Evolutionary conservation across 495 filamentous ascomycete species (phyloP).

Genomic region (Penicillium daleae): DNA sequence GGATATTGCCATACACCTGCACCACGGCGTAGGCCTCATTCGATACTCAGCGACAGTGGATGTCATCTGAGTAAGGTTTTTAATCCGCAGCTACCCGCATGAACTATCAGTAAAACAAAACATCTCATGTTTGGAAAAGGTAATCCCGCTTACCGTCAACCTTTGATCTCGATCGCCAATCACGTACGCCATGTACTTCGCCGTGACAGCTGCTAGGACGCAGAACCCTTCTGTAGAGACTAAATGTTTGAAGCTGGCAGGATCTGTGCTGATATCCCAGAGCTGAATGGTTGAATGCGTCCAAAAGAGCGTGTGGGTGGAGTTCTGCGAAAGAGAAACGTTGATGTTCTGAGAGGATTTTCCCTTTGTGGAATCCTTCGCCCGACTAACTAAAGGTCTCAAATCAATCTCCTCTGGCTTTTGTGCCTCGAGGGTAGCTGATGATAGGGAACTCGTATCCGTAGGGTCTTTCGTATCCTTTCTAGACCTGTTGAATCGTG

Average conservation of each 20-base stretch:
- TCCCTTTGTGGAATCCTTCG: not conserved
- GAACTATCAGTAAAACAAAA: not conserved
- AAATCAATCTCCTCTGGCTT: not conserved
- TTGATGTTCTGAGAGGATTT: not conserved
- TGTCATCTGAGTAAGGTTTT: not conserved
- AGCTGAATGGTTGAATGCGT: not conserved
- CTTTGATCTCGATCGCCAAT: not conserved
- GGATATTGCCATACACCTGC: not conserved
- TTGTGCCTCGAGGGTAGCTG: not conserved
- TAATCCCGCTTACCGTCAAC: not conserved
- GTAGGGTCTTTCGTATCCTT: not conserved
- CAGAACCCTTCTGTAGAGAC: not conserved
- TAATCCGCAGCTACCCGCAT: not conserved
- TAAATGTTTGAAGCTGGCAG: not conserved
- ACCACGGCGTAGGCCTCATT: not conserved
- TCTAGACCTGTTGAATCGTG: not conserved
- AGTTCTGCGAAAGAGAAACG: not conserved
- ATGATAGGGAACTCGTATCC: not conserved
- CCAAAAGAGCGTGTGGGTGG: not conserved
- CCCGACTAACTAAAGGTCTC: not conserved
- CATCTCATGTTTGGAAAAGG: not conserved
- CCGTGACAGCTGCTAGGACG: not conserved
- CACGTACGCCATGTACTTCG: not conserved
- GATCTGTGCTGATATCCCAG: not conserved
- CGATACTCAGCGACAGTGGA: not conserved